Evolutionary conservation across 2,329 filamentous ascomycete genomes (phyloP), one percentile per base, ranked within the genome.

Genomic region (Fusarium begoniae): DNA sequence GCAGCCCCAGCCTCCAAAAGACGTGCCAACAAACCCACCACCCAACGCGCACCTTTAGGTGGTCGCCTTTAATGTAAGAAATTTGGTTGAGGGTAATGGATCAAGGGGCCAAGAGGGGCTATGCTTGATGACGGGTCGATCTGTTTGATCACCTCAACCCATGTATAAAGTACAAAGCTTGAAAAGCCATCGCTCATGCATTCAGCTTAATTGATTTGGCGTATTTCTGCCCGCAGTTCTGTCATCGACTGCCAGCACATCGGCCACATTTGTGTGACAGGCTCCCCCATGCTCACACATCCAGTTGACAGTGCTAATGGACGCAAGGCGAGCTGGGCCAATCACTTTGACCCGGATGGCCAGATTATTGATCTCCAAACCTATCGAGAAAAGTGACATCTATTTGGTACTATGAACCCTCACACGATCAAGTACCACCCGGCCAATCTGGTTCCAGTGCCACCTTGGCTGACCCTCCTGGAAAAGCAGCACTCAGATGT

Each of bases 361-460:
- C 1, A 20, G 22, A 20, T 14, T 2, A 15, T 35, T 12, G 6
- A 24, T 5, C 30, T 24, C 30, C 22, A 35, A 35, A 14, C 44
- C 18, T 20, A 47, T n/a, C 8, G 10, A 4, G 15, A 51, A 35
- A 6, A 20, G n/a, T 15, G 8, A 24, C 17, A 35, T 2, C 6
- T 4, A 8, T 35, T 24, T 20, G 8, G 0, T 14, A 20, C 8
- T 0, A 13, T 11, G 3, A 14, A 8, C 48, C 22, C 15, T 14
- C 11, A 24, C 8, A 10, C 14, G 3, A 51, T 3, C 5, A 20
- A 24, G 48, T 24, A 35, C 5, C 30, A 18, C 10, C 4, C 6
- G 6, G 4, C 1, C 9, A 24, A 10, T 24, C 4, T 2, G 6
- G 11, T 20, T 3, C 18, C 8, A 35, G 1, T 18, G 11, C 0